Evolutionary conservation across 495 filamentous ascomycete genomes (phyloP).

Genomic region (Penicillium alfredii): DNA sequence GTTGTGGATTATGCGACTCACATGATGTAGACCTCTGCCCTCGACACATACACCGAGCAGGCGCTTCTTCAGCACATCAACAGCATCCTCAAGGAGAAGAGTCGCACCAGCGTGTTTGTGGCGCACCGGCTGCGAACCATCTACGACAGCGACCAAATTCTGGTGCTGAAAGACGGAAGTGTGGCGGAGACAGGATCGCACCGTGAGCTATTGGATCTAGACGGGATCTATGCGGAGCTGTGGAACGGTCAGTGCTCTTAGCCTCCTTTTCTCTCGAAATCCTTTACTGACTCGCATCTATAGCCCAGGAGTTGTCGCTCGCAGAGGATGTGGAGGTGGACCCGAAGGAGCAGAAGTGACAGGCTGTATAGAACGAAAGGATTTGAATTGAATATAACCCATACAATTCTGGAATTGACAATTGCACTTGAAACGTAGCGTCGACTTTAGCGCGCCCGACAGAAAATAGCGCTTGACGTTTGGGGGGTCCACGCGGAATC

Average conservation of each 20-base stretch:
- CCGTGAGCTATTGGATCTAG: slow-evolving; percentile 67
- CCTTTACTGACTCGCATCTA: slow-evolving; percentile 4
- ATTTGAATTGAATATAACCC: too few relatives aligned
- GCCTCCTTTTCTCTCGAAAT: background rate
- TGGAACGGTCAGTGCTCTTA: slow-evolving; percentile 69
- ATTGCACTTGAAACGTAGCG: too few relatives aligned
- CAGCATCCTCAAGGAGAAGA: slow-evolving; percentile 82
- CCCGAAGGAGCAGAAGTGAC: too few relatives aligned
- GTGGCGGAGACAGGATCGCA: slow-evolving; percentile 88
- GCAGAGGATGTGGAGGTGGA: slow-evolving; percentile 27
- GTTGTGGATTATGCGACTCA: slow-evolving; percentile 6
- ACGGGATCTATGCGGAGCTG: slow-evolving; percentile 80
- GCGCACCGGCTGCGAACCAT: slow-evolving; percentile 90
- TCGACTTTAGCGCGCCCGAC: too few relatives aligned
- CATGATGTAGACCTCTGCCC: slow-evolving; percentile 63
- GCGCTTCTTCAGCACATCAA: slow-evolving; percentile 89
- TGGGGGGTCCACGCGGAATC: too few relatives aligned
- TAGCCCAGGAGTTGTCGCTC: slow-evolving; percentile 44
- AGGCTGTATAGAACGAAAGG: too few relatives aligned
- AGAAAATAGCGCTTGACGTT: too few relatives aligned
- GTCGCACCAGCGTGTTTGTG: slow-evolving; percentile 86
- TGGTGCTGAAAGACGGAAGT: slow-evolving; percentile 76
- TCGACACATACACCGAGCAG: slow-evolving; percentile 95
- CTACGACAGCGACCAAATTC: slow-evolving; percentile 89
- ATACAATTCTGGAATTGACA: too few relatives aligned